Evolutionary conservation across 768 basidiomycete genomes (phyloP), one percentile per base, ranked within the genome.

Genomic region (Postia placenta): DNA sequence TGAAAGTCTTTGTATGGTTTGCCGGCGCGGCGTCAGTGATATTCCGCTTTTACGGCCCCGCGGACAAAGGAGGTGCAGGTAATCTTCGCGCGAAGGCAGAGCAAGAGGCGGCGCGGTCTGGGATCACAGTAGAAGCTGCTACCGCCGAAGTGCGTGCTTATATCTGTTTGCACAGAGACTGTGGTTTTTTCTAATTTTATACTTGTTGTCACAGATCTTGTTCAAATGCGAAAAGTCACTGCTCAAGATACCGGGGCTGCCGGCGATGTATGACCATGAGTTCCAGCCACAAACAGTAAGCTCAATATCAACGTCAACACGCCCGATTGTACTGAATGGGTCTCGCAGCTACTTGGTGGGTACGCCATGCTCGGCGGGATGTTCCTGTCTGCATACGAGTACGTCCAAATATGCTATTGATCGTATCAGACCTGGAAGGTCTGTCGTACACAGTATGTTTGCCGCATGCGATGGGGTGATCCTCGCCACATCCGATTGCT

Each of bases 231-330:
- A n/a, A n/a, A n/a, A n/a, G n/a, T 37, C 47, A 1, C 19, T 62
- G 15, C 27, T 57, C 3, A 30, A 44, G 2, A 26, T 49, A 4
- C 57, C 59, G 1, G 61, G 57, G 2, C 20, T 62, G 25, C 59
- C 61, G 22, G 49, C 54, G 4, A 56, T 62, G 48, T 58, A 59
- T 22, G 53, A 56, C 35, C 52, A 59, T 24, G 60, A 62, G 39
- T 36, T 48, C 19, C 24, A 42, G 22, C 56, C 59, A 6, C 61
- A 60, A 37, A 30, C 49, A 9, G 59, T 58, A 35, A 33, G 30
- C 15, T 7, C 45, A n/a, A n/a, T n/a, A n/a, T n/a, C n/a, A n/a
- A n/a, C n/a, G n/a, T n/a, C n/a, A n/a, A n/a, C n/a, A n/a, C n/a
- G n/a, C n/a, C n/a, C n/a, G n/a, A n/a, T n/a, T n/a, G n/a, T n/a